Evolutionary conservation across 345 rosid species (phyloP).

Genomic region (Eucalyptus curtisii): DNA sequence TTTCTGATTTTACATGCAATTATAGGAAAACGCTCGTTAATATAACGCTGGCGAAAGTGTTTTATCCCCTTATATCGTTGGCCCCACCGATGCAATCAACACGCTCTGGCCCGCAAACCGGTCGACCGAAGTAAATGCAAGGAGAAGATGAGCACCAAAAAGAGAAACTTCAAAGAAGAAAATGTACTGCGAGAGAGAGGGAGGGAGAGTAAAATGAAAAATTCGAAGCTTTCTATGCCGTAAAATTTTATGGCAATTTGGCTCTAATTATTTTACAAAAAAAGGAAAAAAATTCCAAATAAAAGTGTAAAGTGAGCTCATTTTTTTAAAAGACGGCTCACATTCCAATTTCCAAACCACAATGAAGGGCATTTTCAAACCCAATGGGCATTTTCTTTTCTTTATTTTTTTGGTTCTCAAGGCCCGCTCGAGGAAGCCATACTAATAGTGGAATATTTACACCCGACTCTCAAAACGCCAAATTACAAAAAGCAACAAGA

Average conservation of each 20-base stretch:
- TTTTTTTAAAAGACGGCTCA: too few relatives aligned
- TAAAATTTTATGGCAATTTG: background rate
- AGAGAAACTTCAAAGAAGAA: background rate
- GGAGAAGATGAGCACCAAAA: background rate
- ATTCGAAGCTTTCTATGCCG: background rate
- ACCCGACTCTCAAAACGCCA: background rate
- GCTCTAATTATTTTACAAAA: background rate
- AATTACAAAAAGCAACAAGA: background rate
- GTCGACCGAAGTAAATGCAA: background rate
- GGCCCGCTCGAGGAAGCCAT: constrained; percentile 65
- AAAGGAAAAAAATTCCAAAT: too few relatives aligned
- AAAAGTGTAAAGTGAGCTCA: too few relatives aligned
- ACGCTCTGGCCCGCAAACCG: background rate
- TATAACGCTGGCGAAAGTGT: background rate
- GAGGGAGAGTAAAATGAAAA: background rate
- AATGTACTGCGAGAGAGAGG: background rate
- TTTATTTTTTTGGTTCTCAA: too few relatives aligned
- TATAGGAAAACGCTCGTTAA: too few relatives aligned
- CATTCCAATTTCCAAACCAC: too few relatives aligned
- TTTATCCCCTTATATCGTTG: background rate
- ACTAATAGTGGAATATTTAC: background rate
- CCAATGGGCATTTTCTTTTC: too few relatives aligned
- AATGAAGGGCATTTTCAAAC: too few relatives aligned
- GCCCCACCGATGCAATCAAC: background rate
- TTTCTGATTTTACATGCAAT: too few relatives aligned